Evolutionary conservation across 345 rosid species (phyloP).

Genomic region (Gossypium stocksii): DNA sequence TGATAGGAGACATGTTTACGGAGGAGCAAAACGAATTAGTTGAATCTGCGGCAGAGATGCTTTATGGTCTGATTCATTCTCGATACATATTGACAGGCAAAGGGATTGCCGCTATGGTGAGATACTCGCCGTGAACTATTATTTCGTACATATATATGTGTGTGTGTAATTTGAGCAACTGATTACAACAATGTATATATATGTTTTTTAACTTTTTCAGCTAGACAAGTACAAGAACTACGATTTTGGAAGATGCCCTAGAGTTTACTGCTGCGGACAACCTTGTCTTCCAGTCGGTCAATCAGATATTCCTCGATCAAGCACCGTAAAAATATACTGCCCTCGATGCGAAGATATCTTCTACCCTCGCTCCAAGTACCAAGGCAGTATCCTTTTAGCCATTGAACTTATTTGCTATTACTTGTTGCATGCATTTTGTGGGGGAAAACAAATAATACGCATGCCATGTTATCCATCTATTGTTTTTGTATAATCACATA

Average conservation of each 20-base stretch:
- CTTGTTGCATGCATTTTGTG: neutral
- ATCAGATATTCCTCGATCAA: constrained; percentile 78
- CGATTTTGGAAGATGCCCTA: constrained; percentile 97
- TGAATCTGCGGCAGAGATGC: constrained; percentile 98
- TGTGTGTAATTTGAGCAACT: neutral
- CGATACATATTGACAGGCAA: constrained; percentile 91
- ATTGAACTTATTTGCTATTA: neutral
- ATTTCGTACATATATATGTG: neutral
- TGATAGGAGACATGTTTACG: constrained; percentile 81
- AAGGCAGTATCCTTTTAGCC: constrained; percentile 87
- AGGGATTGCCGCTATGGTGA: constrained; percentile 96
- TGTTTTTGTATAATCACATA: neutral
- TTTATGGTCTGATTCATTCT: constrained; percentile 91
- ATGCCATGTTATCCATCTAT: neutral
- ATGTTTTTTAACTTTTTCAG: constrained; percentile 32
- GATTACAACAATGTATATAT: constrained; percentile 6
- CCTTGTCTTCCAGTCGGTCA: constrained; percentile 94
- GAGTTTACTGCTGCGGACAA: constrained; percentile 94
- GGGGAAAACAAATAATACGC: neutral
- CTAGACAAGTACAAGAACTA: constrained; percentile 88
- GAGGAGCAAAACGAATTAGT: constrained; percentile 95
- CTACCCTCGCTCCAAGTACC: constrained; percentile 90
- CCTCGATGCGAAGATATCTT: constrained; percentile 86
- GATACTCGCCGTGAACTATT: constrained; percentile 12
- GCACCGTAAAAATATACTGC: constrained; percentile 89